These are phyloP conservation scores for Phytophthora multivora DNA, from an alignment of 352 stramenopile species.

Conservation along the genomic window DNA sequence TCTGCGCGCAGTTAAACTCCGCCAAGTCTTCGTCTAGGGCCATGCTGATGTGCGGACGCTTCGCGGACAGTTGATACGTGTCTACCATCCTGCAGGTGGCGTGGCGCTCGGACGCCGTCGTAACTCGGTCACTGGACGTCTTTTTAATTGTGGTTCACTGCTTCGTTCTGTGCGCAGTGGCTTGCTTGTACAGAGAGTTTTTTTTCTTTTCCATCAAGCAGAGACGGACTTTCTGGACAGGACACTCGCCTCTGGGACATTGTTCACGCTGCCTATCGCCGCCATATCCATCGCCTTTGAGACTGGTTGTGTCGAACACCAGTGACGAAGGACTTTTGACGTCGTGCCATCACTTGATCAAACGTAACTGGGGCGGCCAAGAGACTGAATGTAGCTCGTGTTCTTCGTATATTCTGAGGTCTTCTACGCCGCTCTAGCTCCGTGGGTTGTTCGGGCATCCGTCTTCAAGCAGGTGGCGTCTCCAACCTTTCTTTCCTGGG, in stretches of 20 bases:
- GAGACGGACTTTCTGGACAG: constrained; percentile 28
- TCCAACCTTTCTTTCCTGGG: constrained; percentile 72
- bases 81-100: constrained; percentile 9
- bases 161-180: constrained; percentile 4
- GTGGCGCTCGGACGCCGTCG: constrained; percentile 9
- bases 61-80: constrained; percentile 4
- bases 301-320: constrained; percentile 6
- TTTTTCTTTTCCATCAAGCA: constrained; percentile 15
- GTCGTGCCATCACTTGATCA: too few species aligned
- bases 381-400: constrained; percentile 1
- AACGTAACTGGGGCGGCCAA: too few species aligned
- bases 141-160: constrained; percentile 6
- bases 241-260: constrained; percentile 21
- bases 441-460: constrained; percentile 81
- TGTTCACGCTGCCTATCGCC: constrained; percentile 7
- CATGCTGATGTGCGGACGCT: constrained; percentile 16
- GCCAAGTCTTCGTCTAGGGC: background rate
- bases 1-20: constrained; percentile 1
- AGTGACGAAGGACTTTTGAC: background rate
- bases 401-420: constrained; percentile 23
- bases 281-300: background rate
- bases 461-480: constrained; percentile 68
- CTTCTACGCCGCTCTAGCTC: constrained; percentile 34
- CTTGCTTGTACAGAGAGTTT: constrained; percentile 1
- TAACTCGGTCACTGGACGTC: constrained; percentile 11